Base-by-base conservation (phyloP, 1,284 basidiomycete species). In the Rhizopogon parksii region DNA sequence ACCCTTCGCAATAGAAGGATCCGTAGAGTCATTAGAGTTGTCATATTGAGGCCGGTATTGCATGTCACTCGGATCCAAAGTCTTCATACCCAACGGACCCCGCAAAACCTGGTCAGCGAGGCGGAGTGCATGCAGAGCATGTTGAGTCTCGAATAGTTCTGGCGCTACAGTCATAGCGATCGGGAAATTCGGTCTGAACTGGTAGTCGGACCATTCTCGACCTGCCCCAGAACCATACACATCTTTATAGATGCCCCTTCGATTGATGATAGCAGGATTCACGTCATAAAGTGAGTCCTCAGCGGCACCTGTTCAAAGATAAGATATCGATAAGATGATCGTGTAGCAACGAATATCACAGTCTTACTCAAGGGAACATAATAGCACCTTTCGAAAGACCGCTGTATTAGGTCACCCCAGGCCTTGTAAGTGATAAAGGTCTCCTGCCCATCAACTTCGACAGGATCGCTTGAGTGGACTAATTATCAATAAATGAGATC, bases 81-180 rank as follows among this genome's bases (percentile, higher is more conserved):
- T 97, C 76, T 87, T 94, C 90, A 96, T 94, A 1, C 94, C 94
- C 53, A 97, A 73, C 4, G 94, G 94, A 1, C 82, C 82, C 14
- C 89, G 80, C 24, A 97, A 72, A 34, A 83, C 74, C 58, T 84
- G 69, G 65, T 95, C 91, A 1, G 85, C 87, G 15, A 92, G 70
- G 55, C 80, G 76, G 35, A 97, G 72, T 0, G 92, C 91, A 4
- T 72, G 77, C 30, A 96, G 71, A 0, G 92, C 95, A 61, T 89
- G 87, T 49, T 79, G 68, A 4, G 82, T 80, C 51, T 92, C 80
- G 69, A 99, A 99, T 40, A 99, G 71, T 69, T 99, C 95, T 6
- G 95, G 95, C 1, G 95, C 95, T 35, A 98, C 94, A 5, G 88
- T 82, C 95, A 98, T 98, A 1, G 95, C 91, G 56, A 98, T 90